Base-by-base conservation (phyloP, 108 stramenopile genomes). In the Nitzschia sp. region DNA sequence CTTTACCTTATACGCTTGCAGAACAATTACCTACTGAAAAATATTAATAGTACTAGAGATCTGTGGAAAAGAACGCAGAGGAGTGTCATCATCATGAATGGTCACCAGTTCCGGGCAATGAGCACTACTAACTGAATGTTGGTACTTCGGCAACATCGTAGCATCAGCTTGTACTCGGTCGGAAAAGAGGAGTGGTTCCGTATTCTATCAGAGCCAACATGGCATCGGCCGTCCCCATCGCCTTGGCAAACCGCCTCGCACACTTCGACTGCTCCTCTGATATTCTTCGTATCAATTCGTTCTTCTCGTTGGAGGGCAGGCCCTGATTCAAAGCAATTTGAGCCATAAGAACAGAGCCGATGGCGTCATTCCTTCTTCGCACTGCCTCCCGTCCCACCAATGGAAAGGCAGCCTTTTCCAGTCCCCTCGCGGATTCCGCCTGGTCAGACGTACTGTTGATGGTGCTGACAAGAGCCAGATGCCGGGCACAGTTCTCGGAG, bases 171-270 rank as follows among this genome's bases (percentile, higher is more conserved):
- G n/a, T n/a, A n/a, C n/a, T n/a, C n/a, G n/a, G n/a, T n/a, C n/a
- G n/a, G n/a, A n/a, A n/a, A n/a, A n/a, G n/a, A n/a, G 21, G n/a
- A 51, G 18, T 51, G 11, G 49, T 5, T 51, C 42, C 61, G 32
- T 62, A 62, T 13, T 42, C 61, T 26, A 62, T 31, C 2, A 45
- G 42, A 19, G 61, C 61, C 36, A 26, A 62, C 36, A 62, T 45
- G 1, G 61, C 61, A 23, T 62, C 61, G 5, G 61, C 36, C 19
- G 61, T 62, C 5, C 61, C 61, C 61, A 62, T 26, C 24, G 61
- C 36, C 38, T 62, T 62, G 9, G 61, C 61, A 46, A 62, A 62
- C 23, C 24, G 42, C 2, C 38, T 42, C 6, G 61, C 61, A 45
- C 32, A 42, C 23, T 26, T 38, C 13, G 61, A 34, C 26, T 62